Conservation (phyloP, 176 grass and related monocot genomes). For the Triticum timopheevii region DNA sequence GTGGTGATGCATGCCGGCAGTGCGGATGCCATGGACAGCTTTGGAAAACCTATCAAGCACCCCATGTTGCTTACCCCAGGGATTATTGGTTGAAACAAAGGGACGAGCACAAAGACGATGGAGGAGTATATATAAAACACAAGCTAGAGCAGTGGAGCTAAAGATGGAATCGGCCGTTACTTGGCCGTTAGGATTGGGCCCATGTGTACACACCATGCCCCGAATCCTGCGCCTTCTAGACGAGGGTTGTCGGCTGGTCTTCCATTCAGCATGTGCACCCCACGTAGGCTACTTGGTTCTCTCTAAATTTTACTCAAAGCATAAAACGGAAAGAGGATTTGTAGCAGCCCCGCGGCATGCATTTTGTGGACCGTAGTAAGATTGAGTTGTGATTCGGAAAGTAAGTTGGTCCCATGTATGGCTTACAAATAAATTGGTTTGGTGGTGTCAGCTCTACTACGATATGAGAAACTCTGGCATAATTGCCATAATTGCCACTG, state of each 20-base stretch:
- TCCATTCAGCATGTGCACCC: background rate
- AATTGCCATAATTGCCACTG: no score
- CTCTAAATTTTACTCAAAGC: background rate
- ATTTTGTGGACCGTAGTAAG: no score
- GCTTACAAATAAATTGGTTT: no score
- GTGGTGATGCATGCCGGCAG: no score
- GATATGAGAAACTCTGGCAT: no score
- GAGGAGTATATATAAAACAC: background rate
- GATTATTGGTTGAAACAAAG: background rate
- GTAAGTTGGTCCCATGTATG: no score
- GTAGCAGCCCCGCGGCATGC: no score
- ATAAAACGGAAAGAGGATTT: no score
- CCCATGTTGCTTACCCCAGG: background rate
- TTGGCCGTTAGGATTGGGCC: constrained; percentile 17
- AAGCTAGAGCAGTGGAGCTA: background rate
- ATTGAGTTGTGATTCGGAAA: no score
- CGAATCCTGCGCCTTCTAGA: background rate
- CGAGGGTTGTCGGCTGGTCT: constrained; percentile 6
- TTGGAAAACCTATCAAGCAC: no score
- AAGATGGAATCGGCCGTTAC: constrained; percentile 2
- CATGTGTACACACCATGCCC: background rate
- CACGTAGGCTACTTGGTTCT: background rate
- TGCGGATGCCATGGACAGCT: no score
- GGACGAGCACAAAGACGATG: background rate
- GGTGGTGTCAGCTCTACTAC: no score